Conservation (phyloP, 257 asterid genomes). For the Handroanthus guayacan region DNA sequence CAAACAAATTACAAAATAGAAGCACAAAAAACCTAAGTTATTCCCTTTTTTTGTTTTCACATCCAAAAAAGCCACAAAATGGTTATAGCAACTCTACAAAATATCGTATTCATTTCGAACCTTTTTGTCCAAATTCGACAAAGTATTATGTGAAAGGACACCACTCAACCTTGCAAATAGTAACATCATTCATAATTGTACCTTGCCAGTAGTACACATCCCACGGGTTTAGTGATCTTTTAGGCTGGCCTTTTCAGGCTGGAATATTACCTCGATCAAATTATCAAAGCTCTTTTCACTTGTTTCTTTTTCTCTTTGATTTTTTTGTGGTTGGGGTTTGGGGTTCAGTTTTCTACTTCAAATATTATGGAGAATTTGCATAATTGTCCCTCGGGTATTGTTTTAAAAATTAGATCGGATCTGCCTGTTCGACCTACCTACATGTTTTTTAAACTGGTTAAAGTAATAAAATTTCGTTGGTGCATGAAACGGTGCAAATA, state of each 20-base stretch:
- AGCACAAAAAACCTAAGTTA: neutral
- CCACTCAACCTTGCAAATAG: slow-evolving; percentile 23
- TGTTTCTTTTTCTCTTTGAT: neutral
- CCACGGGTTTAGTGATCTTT: slow-evolving; percentile 40
- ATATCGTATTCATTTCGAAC: neutral
- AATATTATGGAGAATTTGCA: too few relatives aligned
- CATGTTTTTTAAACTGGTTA: too few relatives aligned
- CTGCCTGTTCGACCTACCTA: too few relatives aligned
- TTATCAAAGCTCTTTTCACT: neutral
- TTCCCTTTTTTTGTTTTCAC: neutral
- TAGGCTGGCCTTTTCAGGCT: slow-evolving; percentile 35
- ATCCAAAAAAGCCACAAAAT: neutral
- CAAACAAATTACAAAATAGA: neutral
- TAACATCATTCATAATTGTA: slow-evolving; percentile 24
- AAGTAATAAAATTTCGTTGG: too few relatives aligned
- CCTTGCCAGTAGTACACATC: neutral
- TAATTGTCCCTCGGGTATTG: too few relatives aligned
- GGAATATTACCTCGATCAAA: neutral
- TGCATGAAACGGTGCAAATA: too few relatives aligned
- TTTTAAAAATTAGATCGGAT: too few relatives aligned
- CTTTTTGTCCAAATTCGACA: neutral
- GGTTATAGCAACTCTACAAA: neutral
- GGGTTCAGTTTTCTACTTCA: too few relatives aligned
- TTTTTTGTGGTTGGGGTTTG: too few relatives aligned
- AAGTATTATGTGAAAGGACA: slow-evolving; percentile 18